Base-by-base conservation (phyloP, 1,284 basidiomycete species). In the Caloboletus firmus region DNA sequence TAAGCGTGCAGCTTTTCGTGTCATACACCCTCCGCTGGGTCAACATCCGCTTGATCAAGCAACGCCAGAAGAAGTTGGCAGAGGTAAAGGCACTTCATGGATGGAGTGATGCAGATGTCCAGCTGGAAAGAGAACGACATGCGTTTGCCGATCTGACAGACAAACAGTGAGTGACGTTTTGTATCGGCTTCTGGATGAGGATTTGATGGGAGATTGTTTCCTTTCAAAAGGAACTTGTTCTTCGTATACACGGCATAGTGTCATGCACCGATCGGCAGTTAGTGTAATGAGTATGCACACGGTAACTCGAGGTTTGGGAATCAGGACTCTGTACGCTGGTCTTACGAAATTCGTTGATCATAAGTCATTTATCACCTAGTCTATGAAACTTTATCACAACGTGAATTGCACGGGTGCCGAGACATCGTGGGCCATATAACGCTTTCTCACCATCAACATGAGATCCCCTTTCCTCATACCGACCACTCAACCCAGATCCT, bases 81-180 rank as follows among this genome's bases (percentile, higher is more conserved):
- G 59, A 64, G n/a, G 61, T 56, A 41, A 66, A 58, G 57, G 46
- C 43, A 2, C 59, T 62, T 26, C 54, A 54, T 3, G 66, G 67
- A 15, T 72, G 74, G 73, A 63, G 59, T 1, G 63, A 66, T 11
- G 66, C 62, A 10, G 72, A 76, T 32, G 62, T 75, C 15, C 58
- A 60, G 40, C 54, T 61, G 35, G 66, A 74, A 54, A 59, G 63
- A 4, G 70, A 72, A 47, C 62, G 56, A 35, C 63, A 65, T n/a
- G 72, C 72, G 18, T 75, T 75, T 58, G 58, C 61, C 45, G 71
- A 75, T 52, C 43, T 68, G 40, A 73, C 74, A 10, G 74, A 75
- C 55, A 59, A 59, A 31, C 67, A 64, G 63, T 59, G 34, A 56
- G 68, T 67, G 42, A 20, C 34, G 40, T 41, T 41, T 39, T 36